Evolutionary conservation across 1,284 basidiomycete species (phyloP), one percentile per base, ranked within the genome.

Genomic region (Sanghuangporus sanghuang): DNA sequence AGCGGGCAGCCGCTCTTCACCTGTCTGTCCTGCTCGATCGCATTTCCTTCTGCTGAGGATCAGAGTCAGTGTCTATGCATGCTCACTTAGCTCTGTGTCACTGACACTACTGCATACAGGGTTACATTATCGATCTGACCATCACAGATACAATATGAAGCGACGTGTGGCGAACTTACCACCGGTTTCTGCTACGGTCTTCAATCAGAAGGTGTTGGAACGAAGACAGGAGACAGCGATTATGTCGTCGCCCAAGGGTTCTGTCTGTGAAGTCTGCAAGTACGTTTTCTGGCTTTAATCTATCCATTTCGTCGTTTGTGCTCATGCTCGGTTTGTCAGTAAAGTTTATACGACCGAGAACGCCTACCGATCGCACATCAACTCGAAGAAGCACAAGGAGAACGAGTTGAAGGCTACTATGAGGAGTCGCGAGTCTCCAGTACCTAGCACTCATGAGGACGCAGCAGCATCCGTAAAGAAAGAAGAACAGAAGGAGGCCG

Each of bases 101-200:
- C 16, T 52, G 18, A 35, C 44, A 21, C 7, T 23, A 32, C 9
- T 49, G 16, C 38, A 2, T 32, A 67, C 69, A 91, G 89, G 97
- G 66, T 78, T 81, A 0, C 97, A 99, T 74, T 98, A 97, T 75
- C 87, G 87, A 68, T 94, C 94, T 42, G 97, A 99, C 76, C 89
- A 93, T 74, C 97, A 99, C 77, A 83, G 96, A 59, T 99, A 99
- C 78, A 99, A 99, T 75, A 95, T 98, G 89, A 98, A 98, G 79
- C 90, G 97, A 67, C 87, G 95, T 44, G 93, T 98, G 18, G 96
- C 97, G 6, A 87, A 85, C 14, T 82, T 99, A 1, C 90, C 94
- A 4, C 96, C 97, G 2, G 87, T 99, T 71, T 88, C 86, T 64
- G 84, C 83, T 0, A 76, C 82, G 6, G 73, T 90, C 0, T 99